Evolutionary conservation across 441 rosid species (phyloP), one percentile per base, ranked within the genome.

Genomic region (Pelargonium cotyledonis): DNA sequence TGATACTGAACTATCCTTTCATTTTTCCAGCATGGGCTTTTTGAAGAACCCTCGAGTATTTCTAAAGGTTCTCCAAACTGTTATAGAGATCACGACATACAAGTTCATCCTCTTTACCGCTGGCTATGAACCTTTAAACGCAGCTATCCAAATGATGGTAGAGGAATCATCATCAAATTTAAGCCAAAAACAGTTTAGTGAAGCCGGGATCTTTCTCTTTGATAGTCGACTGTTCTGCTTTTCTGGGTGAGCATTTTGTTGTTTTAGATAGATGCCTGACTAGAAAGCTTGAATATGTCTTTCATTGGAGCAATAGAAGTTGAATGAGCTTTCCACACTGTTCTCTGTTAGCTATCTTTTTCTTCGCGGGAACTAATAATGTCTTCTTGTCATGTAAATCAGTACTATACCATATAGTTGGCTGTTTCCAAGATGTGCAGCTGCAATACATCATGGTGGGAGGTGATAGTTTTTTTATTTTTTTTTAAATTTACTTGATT

Each of bases 401-500:
- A 93, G 96, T 55, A 75, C 72, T 80, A 73, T 93, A 68, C 89
- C 97, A 31, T 91, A 91, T 80, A 80, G 75, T 41, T 88, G 91
- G 89, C 79, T 93, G 66, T 89, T 91, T 71, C 75, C 67, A 75
- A 82, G 83, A 83, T 93, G 97, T 67, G 78, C 79, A 16, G 95
- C 88, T 69, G 92, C 95, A 66, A 73, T 93, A 78, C 97, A 93
- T 84, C 97, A 93, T 57, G 97, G 97, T 16, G 98, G 97, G 79
- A 93, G 97, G 98, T 89, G 75, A 73, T 73, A 67, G 4, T 23
- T 44, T 14, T 40, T 58, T 47, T 19, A 63, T 66, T 70, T 19
- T 67, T 8, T 65, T 10, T 75, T 71, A 29, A 69, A 23, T 8
- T 46, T 65, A 58, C 55, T 71, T 63, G 31, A 16, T 16, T 6